Percentiles rank a stretch among this genome's conserved stretches.
Evolutionary conservation across 257 asterid species (phyloP).

Genomic region (Verbena officinalis): DNA sequence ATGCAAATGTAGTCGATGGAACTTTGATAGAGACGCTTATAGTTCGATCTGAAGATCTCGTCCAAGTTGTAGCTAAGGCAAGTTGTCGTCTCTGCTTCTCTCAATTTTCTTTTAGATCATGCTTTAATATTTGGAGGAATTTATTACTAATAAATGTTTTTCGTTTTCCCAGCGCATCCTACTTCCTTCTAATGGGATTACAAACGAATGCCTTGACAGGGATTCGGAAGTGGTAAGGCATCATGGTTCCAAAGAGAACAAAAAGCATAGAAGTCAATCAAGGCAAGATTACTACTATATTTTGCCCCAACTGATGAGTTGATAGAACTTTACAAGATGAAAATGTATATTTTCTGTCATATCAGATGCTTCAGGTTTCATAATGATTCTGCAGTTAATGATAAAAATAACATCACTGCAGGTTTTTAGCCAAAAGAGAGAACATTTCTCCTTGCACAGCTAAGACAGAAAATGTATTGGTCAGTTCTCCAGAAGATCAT

Average conservation of each 20-base stretch:
- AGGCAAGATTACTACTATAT: conserved; percentile 39
- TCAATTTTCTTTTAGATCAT: conserved; percentile 1
- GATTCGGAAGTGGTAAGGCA: conserved; percentile 35
- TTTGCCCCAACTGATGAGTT: conserved; percentile 6
- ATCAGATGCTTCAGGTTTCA: conserved; percentile 1
- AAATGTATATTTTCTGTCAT: conserved; percentile 10
- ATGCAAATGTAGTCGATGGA: conserved; percentile 57
- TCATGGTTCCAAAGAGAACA: conserved; percentile 34
- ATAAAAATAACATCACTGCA: conserved; percentile 29
- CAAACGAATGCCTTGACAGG: conserved; percentile 38
- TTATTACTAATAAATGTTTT: conserved; percentile 20
- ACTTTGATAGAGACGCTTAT: conserved; percentile 73
- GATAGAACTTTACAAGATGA: conserved; percentile 22
- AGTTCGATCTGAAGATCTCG: conserved; percentile 70
- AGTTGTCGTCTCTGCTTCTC: conserved; percentile 31
- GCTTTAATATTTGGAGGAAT: not conserved
- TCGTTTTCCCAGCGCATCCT: conserved; percentile 54
- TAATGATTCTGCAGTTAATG: conserved; percentile 1
- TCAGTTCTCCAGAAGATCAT: conserved; percentile 25
- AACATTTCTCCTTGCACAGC: conserved; percentile 20
- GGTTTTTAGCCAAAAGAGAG: conserved; percentile 35
- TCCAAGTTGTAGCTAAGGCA: conserved; percentile 92
- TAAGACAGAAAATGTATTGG: conserved; percentile 24
- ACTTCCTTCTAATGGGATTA: conserved; percentile 58
- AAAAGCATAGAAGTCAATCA: conserved; percentile 32